Evolutionary conservation across 106 monocot species (phyloP), one percentile per base, ranked within the genome.

Genomic region (Allium cepa): DNA sequence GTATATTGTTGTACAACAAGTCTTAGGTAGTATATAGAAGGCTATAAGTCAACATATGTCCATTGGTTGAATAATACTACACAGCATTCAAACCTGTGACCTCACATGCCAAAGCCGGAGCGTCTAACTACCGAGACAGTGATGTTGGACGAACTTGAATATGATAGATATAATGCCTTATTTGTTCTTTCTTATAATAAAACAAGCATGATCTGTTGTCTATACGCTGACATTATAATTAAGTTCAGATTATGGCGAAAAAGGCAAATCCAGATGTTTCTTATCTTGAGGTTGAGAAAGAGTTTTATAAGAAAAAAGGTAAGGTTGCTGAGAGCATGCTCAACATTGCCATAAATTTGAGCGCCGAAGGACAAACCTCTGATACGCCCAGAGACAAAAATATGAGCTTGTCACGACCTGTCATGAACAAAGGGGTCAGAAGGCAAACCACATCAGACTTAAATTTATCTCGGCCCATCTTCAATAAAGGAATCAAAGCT

Each of bases 271-370:
- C 94, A 28, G 69, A 90, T 73, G 86, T 71, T 14, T 87, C 89
- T 49, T 90, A 78, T 68, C 74, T 94, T 47, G 94, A 87, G 6
- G 76, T 94, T 11, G 94, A 94, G 73, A 94, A 94, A 64, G 68
- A 81, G 8, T 82, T 90, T 73, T 55, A 36, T 12, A 92, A 81
- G 26, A 86, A 78, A 26, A 81, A 83, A 57, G 71, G 75, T 50
- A 76, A 76, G 66, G 17, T 69, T 47, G 80, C 77, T 77, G 81
- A 81, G 66, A 57, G 22, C 57, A 53, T 71, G 70, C 48, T 75
- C 28, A 61, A 73, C n/a, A 46, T 72, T 59, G 61, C 69, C 28
- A 11, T 27, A 10, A 63, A 75, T 47, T 4, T 62, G 17, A 69
- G 14, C 50, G 45, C 59, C 13, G 77, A 70, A n/a, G 50, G 52